Percentiles rank a stretch among this genome's conserved stretches.
phyloP scores from a whole-genome alignment of 305 asterid genomes.

The Solanum hybrid region DNA sequence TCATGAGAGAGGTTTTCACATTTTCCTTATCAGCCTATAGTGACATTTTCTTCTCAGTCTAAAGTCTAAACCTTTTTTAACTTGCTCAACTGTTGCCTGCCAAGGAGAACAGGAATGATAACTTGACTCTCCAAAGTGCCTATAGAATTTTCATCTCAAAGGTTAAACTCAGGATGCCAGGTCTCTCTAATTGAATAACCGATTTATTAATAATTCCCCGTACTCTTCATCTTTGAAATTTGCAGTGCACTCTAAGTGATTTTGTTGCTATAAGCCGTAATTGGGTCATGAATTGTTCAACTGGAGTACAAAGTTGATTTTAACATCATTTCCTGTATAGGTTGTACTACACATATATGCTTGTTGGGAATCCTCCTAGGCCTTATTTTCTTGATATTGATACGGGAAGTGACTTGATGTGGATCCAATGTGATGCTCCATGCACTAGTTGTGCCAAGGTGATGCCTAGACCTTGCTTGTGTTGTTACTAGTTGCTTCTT shows the following conservation, averaged over 20 bases:
- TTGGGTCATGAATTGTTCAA: neutral
- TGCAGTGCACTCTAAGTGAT: neutral
- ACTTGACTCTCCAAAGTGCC: neutral
- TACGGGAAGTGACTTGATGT: conserved; percentile 76
- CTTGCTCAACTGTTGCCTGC: neutral
- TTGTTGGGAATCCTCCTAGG: conserved; percentile 65
- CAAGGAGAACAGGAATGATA: neutral
- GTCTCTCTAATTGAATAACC: neutral
- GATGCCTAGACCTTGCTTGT: neutral
- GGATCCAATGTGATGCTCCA: conserved; percentile 90
- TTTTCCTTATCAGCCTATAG: neutral
- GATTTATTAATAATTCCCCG: neutral
- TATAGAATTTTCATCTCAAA: neutral
- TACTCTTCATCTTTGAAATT: neutral
- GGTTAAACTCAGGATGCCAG: neutral
- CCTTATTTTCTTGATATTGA: conserved; percentile 71
- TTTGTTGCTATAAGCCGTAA: neutral
- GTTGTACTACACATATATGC: conserved; percentile 48
- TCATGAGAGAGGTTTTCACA: neutral
- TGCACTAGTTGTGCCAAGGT: conserved; percentile 82
- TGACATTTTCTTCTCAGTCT: neutral
- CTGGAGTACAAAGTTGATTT: neutral
- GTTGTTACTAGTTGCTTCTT: neutral
- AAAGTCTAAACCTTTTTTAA: neutral
- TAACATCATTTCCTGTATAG: conserved; percentile 19